Base-by-base conservation (phyloP, 2,329 filamentous ascomycete species). In the Trichoderma aggressivum region DNA sequence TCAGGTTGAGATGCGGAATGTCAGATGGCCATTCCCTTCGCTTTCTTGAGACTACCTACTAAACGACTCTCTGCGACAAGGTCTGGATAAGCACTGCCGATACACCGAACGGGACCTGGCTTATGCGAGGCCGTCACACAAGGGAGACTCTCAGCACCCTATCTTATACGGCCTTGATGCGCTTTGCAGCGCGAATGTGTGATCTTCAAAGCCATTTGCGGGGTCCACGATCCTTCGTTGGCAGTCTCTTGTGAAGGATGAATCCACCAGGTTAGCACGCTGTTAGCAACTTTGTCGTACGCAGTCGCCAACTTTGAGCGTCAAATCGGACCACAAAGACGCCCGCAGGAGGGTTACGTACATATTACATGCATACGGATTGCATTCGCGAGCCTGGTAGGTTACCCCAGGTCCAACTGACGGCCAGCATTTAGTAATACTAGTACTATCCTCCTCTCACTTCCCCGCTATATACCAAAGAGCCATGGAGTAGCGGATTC, bases 351-450 rank as follows among this genome's bases (percentile, higher is more conserved):
- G 53, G 56, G 50, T 60, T 61, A 10, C 39, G 30, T 61, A 50
- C 36, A 67, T 68, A 58, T 58, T 61, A 61, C 66, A 36, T 69
- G 56, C 56, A 61, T 53, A 69, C 28, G 39, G 56, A 53, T 16
- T n/a, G 56, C 66, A 28, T 69, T 61, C 36, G 28, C 39, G 21
- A 34, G 36, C 21, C 26, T 32, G 32, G 7, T 8, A 12, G n/a
- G 6, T 47, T 67, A 36, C 56, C 56, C 34, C 50, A 58, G 34
- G 34, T 32, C 21, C 56, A 18, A 67, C 39, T 56, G 32, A 21
- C 39, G 65, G n/a, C 28, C 18, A 60, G 30, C 21, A 47, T 59
- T 34, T 26, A 68, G 26, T 36, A 68, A 24, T 58, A 11, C 26
- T 26, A 68, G 26, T 36, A 68, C 18, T 58, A 11, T n/a, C 56